A percentile compares a stretch with the other conserved stretches of the same genome.
phyloP scores from a whole-genome alignment of 2,329 filamentous ascomycete genomes.

The Aspergillus tubingensis region DNA sequence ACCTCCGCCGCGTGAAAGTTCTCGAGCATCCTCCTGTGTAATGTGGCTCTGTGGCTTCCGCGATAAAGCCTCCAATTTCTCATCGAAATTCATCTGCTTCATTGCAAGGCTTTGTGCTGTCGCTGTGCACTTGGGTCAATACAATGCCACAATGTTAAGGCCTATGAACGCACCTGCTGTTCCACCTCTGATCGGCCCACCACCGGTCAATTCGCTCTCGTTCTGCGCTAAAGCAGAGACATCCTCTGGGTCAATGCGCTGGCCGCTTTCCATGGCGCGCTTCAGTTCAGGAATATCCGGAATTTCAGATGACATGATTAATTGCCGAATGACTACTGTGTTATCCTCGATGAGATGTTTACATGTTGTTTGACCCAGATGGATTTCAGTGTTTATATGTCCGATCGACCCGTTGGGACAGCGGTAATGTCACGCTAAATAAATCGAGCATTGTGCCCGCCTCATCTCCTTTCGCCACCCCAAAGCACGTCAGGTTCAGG shows the following conservation, averaged over 20 bases:
- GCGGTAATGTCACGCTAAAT: constrained; percentile 8
- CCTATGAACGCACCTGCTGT: constrained; percentile 30
- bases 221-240: constrained; percentile 35
- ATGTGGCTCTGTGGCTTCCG: constrained; percentile 37
- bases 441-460: background rate
- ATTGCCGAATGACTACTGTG: background rate
- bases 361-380: constrained; percentile 8
- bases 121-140: constrained; percentile 19
- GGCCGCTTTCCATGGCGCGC: constrained; percentile 32
- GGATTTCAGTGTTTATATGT: background rate
- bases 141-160: background rate
- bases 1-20: constrained; percentile 36
- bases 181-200: constrained; percentile 33
- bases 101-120: constrained; percentile 37
- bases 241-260: constrained; percentile 37
- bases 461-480: background rate
- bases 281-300: constrained; percentile 32
- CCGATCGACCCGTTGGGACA: background rate
- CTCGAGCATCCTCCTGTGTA: constrained; percentile 34
- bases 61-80: constrained; percentile 33
- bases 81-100: constrained; percentile 38
- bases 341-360: background rate
- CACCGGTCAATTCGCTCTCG: constrained; percentile 35
- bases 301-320: constrained; percentile 11
- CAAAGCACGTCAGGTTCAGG: background rate